phyloP scores from a whole-genome alignment of 2,329 filamentous ascomycete genomes.

The Fusarium poae region DNA sequence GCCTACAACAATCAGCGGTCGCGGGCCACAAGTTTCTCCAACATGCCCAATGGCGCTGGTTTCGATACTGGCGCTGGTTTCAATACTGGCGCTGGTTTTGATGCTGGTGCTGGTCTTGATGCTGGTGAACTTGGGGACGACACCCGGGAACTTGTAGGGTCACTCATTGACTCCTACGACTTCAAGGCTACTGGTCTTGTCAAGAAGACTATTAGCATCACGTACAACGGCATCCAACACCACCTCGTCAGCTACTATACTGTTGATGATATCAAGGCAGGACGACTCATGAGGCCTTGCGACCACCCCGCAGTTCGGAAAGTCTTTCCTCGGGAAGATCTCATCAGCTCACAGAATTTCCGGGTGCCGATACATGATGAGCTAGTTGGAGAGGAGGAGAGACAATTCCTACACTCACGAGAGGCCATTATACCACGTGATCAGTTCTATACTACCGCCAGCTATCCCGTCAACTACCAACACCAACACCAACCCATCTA shows the following conservation, averaged over 20 bases:
- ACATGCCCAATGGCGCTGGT: neutral
- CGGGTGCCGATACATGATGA: neutral
- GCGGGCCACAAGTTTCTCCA: conserved; percentile 35
- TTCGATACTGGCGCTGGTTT: too few species aligned
- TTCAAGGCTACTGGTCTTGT: conserved; percentile 87
- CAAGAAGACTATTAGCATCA: conserved; percentile 93
- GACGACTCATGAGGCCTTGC: conserved; percentile 69
- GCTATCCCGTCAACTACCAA: too few species aligned
- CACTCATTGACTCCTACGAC: conserved; percentile 87
- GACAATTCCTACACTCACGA: too few species aligned
- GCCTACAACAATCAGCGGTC: conserved; percentile 44
- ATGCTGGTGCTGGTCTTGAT: neutral
- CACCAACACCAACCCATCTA: too few species aligned
- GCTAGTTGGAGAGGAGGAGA: too few species aligned
- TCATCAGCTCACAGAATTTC: neutral
- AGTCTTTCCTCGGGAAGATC: neutral
- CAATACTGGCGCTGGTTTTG: too few species aligned
- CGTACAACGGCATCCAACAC: conserved; percentile 79
- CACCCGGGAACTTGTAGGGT: conserved; percentile 74
- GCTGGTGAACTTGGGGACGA: conserved; percentile 42
- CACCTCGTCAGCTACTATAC: conserved; percentile 93
- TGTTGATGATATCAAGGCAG: conserved; percentile 79
- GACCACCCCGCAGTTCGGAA: conserved; percentile 54
- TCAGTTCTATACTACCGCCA: too few species aligned
- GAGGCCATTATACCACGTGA: too few species aligned